Base-by-base conservation (phyloP, 2,329 filamentous ascomycete species). In the Fusarium sp. region DNA sequence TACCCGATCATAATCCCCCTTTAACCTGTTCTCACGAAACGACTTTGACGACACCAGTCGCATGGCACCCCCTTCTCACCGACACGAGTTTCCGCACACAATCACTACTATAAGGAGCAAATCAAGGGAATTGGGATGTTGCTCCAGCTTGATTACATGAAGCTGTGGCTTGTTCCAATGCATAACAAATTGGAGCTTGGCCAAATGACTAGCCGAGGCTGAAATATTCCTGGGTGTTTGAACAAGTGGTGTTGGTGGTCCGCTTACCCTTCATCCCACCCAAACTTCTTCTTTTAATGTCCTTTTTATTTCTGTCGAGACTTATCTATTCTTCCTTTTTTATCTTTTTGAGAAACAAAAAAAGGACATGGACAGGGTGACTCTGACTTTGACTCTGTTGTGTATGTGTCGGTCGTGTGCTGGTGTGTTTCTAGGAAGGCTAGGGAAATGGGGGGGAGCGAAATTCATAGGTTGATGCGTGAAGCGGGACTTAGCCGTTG, bases 271-370 rank as follows among this genome's bases (percentile, higher is more conserved):
- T 37, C 37, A 47, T 41, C 35, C 40, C 33, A 26, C 45, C 56
- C 43, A 51, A 67, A 54, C 59, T 55, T 48, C 56, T 62, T 67
- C 54, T 69, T 68, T 68, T 69, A 64, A 71, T 72, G 69, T 71
- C 62, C 52, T 69, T 67, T 69, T 72, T 65, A 28, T 71, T 68
- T 70, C 72, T 67, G 64, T 70, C 66, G 65, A 70, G 58, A 57
- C 60, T 61, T 66, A 72, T 72, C 59, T 72, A 70, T 68, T 70
- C 67, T 72, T 71, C 67, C 49, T 65, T 68, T 65, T 68, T 68
- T 57, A 41, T 41, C 41, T 68, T 41, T 63, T 73, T 67, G 71
- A 67, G 67, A 73, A 73, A 70, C 56, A 32, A 64, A 70, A 72
- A 71, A 67, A 69, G 60, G 66, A 70, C 57, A 55, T 61, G 61